Evolutionary conservation across 2,329 filamentous ascomycete genomes (phyloP).

Genomic region (Botryosphaeria dothidea): DNA sequence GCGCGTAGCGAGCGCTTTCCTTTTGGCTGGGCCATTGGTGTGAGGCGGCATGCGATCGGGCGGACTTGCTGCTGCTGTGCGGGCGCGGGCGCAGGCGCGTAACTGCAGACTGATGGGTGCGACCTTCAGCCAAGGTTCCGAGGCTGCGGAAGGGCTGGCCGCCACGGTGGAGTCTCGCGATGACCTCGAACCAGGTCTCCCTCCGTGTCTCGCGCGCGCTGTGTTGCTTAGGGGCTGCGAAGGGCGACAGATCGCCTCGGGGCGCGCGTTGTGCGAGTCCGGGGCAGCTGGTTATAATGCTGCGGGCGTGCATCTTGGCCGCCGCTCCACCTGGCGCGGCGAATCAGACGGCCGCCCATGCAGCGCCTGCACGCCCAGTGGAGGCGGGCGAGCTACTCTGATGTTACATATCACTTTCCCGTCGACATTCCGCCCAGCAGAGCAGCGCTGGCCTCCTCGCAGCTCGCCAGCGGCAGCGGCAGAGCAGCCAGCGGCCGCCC

Average conservation of each 20-base stretch:
- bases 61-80: not conserved
- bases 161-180: conserved; percentile 17
- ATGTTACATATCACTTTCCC: conserved; percentile 19
- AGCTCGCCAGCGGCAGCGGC: not conserved
- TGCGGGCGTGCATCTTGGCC: conserved; percentile 11
- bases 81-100: conserved; percentile 6
- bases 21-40: conserved; percentile 15
- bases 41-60: conserved; percentile 20
- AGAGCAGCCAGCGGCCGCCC: not conserved
- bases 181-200: conserved; percentile 17
- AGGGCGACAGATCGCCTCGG: conserved; percentile 15
- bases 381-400: conserved; percentile 4
- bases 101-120: conserved; percentile 13
- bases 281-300: conserved; percentile 14
- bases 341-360: conserved; percentile 1
- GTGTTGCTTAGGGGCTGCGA: conserved; percentile 12
- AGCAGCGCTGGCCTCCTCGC: not conserved
- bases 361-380: conserved; percentile 11
- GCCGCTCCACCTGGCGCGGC: conserved; percentile 12
- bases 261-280: conserved; percentile 10
- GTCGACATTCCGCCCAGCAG: not conserved
- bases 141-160: conserved; percentile 11
- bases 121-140: conserved; percentile 12
- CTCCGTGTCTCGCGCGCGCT: conserved; percentile 12
- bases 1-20: conserved; percentile 14